Evolutionary conservation across 2,329 filamentous ascomycete species (phyloP), one percentile per base, ranked within the genome.

Genomic region (Colletotrichum shisoi): DNA sequence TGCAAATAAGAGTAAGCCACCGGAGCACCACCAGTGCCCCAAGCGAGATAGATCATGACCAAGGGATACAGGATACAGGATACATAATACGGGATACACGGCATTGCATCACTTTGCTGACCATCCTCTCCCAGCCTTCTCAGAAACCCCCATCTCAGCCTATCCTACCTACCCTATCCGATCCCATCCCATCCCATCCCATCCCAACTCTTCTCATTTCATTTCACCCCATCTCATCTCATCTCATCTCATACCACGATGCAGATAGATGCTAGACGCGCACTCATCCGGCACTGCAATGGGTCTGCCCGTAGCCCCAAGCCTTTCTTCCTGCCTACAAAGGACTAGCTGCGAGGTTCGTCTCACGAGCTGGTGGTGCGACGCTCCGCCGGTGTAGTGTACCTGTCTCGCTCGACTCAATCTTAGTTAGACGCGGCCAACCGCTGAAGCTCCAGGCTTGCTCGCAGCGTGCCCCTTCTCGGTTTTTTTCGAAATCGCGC

Each of bases 301-400:
- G 4, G 42, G 31, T 31, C 24, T 46, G 4, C n/a, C 27, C 40
- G 24, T 58, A 17, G 44, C n/a, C 12, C 17, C n/a, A 11, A 15
- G 3, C 21, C 31, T 12, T 21, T 11, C 34, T 21, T 21, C 3
- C 24, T 12, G 42, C 21, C 31, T 9, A 48, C 44, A 48, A 39
- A 17, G 27, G 4, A 37, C 54, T 39, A 24, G 48, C n/a, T 12
- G 24, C 37, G 56, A 48, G 31, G 27, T 19, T 58, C 56, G 56
- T 58, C 56, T 58, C 56, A 58, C 56, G 56, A 58, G 4, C 17
- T 8, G 15, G 13, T 58, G 27, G 56, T 58, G 56, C 42, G 56
- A 48, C 56, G 12, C 42, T 48, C 31, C 7, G 56, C 4, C 31
- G n/a, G n/a, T n/a, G n/a, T n/a, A n/a, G 11, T n/a, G 19, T 39